Evolutionary conservation across 2,329 filamentous ascomycete genomes (phyloP), one percentile per base, ranked within the genome.

Genomic region (Aspergillus sp.): DNA sequence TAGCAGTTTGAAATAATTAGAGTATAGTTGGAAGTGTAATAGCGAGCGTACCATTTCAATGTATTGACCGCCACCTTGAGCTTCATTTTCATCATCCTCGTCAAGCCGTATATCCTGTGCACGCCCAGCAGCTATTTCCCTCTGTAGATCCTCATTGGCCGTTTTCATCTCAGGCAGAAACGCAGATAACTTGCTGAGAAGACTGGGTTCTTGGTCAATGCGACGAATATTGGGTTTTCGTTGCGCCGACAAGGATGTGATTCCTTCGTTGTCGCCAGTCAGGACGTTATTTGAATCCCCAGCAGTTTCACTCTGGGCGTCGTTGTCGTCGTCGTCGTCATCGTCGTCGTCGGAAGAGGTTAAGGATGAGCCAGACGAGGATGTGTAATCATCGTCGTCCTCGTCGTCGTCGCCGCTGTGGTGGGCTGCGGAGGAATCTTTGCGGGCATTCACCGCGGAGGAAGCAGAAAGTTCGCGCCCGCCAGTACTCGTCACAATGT

Each of bases 121-220:
- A 24, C 68, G 62, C 1, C 73, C 73, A 3, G 71, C 70, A 21
- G 70, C 70, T 59, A 78, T 73, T 35, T 75, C 68, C 52, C 63
- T 67, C 54, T 78, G 67, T 35, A 79, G 63, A 50, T 74, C 69
- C 41, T 75, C 73, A 66, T 79, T 79, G 27, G 77, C 77, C 52
- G 66, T 69, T 57, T 75, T 75, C 56, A 79, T 70, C 61, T 75
- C 65, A 9, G 77, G 77, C 39, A 79, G 59, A 60, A 79, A 79
- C 7, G 70, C 58, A 9, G 73, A 72, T 39, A 79, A 57, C 35
- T 76, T 72, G 19, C 72, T 69, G 39, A 76, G 62, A 5, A 79
- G 55, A 23, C 65, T 67, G 1, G 68, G 68, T 12, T 65, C 60
- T 14, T 63, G 62, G 3, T 70, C 51, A 27, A 72, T 62, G 21